These are phyloP conservation scores for Kockiozyma suomiensis DNA, from an alignment of 805 yeast species.

Conservation along the genomic window DNA sequence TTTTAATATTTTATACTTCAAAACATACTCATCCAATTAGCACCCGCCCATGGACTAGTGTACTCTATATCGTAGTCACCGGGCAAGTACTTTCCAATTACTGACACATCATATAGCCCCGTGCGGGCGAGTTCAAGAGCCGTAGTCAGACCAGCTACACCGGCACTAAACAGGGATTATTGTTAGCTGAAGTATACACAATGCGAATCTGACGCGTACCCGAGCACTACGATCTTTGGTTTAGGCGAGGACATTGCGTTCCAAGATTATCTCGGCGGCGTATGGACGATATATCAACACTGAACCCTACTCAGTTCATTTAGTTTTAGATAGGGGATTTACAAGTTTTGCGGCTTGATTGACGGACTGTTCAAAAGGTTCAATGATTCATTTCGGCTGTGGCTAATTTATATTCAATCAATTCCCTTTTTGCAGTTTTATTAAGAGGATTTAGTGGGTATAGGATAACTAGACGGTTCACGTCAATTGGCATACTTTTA, in stretches of 20 bases:
- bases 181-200: neutral
- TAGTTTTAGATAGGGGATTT: no score
- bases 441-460: no score
- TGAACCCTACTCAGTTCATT: neutral
- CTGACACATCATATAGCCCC: slow-evolving; percentile 51
- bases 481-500: no score
- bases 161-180: slow-evolving; percentile 46
- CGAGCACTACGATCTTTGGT: neutral
- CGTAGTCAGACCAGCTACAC: slow-evolving; percentile 59
- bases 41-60: slow-evolving; percentile 76
- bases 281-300: neutral
- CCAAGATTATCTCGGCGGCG: neutral
- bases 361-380: no score
- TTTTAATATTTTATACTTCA: no score
- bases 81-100: slow-evolving; percentile 69
- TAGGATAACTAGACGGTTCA: no score
- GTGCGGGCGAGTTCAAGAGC: slow-evolving; percentile 49
- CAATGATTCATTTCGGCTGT: no score
- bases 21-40: slow-evolving; percentile 38
- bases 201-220: neutral
- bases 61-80: slow-evolving; percentile 76
- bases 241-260: neutral
- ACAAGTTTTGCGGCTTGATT: no score
- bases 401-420: no score
- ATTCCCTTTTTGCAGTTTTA: no score